Base-by-base conservation (phyloP, 106 monocot species). In the Platanthera zijinensis region DNA sequence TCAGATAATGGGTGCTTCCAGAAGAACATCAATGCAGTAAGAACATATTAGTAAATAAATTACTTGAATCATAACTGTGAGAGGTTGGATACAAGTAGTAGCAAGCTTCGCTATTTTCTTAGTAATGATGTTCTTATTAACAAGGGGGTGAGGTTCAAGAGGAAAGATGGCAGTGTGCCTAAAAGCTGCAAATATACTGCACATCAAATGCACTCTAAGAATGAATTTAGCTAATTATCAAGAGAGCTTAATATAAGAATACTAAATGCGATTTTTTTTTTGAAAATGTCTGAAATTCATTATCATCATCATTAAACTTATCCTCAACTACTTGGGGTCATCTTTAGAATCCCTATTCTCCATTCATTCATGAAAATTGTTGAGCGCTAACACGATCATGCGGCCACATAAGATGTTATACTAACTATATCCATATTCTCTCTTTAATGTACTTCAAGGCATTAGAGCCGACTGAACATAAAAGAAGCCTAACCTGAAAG, bases 41-140 rank as follows among this genome's bases (percentile, higher is more conserved):
- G 22, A 80, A 52, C 10, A 69, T 61, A 68, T 50, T 7, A 74
- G 45, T 39, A 76, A 32, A 32, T 13, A n/a, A 15, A 10, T 72
- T 84, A 96, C 96, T 93, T 93, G 89, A 87, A 97, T 94, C 91
- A 97, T 86, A 76, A 97, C 84, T 68, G 91, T 89, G 10, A 94
- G 76, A 52, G 97, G 82, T 69, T 84, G 84, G 18, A 97, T 77
- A 77, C 94, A 94, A 82, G 86, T 91, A 22, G 74, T 12, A n/a
- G 66, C 77, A 73, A 87, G 72, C 13, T 87, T 91, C 18, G 81
- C 75, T 53, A 49, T 67, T 74, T 66, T 91, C 45, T 50, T 57
- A 49, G 69, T 52, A 72, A 69, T 68, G 71, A 32, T 51, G 21
- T 89, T 91, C 75, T 87, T 89, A 83, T 84, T 82, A 75, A 85